Base-by-base conservation (phyloP, 768 basidiomycete genomes). In the Lyophyllum semitale region DNA sequence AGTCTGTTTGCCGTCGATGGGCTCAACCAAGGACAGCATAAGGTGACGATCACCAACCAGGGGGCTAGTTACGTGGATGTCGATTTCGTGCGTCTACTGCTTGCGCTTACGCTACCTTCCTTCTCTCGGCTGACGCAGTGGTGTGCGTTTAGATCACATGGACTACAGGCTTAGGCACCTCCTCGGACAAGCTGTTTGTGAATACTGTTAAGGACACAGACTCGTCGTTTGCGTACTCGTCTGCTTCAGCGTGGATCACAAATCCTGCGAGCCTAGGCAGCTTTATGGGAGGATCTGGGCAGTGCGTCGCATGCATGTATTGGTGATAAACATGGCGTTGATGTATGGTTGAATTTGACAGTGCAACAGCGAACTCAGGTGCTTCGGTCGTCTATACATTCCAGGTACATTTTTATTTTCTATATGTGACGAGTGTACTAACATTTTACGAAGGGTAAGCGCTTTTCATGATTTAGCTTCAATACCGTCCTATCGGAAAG, bases 211-310 rank as follows among this genome's bases (percentile, higher is more conserved):
- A 75, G 60, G 76, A 77, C 50, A 54, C 63, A 15, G 71, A 79
- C 54, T 43, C 73, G 3, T 61, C 69, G 5, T 80, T 80, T 41
- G 64, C 64, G 20, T 79, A 78, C 55, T 62, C 66, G 2, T 12
- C 65, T 8, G 55, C 45, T 8, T 54, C 61, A 26, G 54, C 61
- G 6, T 81, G 79, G 81, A 59, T 38, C 5, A 67, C 70, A 4
- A 71, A 61, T 48, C 62, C 71, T 17, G 57, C 57, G 30, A 48
- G 59, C n/a, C 35, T 75, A 1, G 74, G 73, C 33, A 59, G 71
- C 25, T 81, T 77, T 57, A 68, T 61, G 12, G 77, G 77, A 8
- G 71, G 75, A 42, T 71, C 75, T 22, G 79, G 74, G 51, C 79
- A 77, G 79, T 74, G 55, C 32, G 57, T 59, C 20, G 20, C 48